phyloP scores from a whole-genome alignment of 2,329 filamentous ascomycete genomes.

The Fusarium falciforme region DNA sequence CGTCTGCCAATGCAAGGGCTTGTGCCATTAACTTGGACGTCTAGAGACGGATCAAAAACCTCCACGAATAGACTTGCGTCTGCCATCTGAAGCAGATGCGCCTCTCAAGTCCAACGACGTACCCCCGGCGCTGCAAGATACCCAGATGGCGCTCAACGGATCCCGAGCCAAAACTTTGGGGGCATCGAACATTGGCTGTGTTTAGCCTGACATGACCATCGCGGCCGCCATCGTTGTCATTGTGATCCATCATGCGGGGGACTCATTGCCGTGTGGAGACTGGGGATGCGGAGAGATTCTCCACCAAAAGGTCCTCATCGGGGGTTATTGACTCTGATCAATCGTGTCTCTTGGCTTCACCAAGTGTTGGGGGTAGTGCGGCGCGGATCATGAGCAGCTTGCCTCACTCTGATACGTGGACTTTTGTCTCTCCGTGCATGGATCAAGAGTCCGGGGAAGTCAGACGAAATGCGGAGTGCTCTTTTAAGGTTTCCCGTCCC shows the following conservation, averaged over 20 bases:
- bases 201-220: slow-evolving; percentile 1
- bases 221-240: slow-evolving; percentile 17
- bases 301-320: slow-evolving; percentile 32
- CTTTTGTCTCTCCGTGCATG: slow-evolving; percentile 24
- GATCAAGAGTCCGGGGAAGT: slow-evolving; percentile 16
- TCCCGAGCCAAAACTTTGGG: slow-evolving; percentile 25
- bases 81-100: slow-evolving; percentile 10
- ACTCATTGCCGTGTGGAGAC: slow-evolving; percentile 33
- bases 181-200: slow-evolving; percentile 19
- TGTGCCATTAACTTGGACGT: slow-evolving; percentile 4
- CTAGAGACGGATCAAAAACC: slow-evolving; percentile 23
- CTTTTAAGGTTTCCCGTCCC: slow-evolving; percentile 28
- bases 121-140: slow-evolving; percentile 18
- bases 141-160: slow-evolving; percentile 5
- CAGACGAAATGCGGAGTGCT: slow-evolving; percentile 17
- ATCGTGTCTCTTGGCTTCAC: slow-evolving; percentile 6
- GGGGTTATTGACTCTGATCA: slow-evolving; percentile 8
- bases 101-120: slow-evolving; percentile 4
- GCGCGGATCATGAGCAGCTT: background rate
- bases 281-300: slow-evolving; percentile 38
- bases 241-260: slow-evolving; percentile 32
- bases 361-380: slow-evolving; percentile 8
- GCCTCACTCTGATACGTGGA: slow-evolving; percentile 36
- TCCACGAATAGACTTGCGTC: slow-evolving; percentile 37
- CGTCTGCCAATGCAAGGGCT: background rate